These are phyloP conservation scores for Azolla pinnata DNA, from an alignment of 75 land plant genomes.

Conservation along the genomic window DNA sequence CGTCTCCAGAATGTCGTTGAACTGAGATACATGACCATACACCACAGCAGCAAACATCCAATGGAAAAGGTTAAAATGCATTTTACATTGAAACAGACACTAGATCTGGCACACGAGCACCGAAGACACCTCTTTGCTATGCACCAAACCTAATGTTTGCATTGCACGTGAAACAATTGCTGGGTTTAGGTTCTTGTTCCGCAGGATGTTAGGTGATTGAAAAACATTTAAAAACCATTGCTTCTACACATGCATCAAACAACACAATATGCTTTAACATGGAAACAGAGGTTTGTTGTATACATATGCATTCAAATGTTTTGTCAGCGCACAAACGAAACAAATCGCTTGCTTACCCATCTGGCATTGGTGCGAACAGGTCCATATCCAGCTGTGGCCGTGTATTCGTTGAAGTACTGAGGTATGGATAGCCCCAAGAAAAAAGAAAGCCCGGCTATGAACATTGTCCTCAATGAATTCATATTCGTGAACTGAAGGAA, in stretches of 20 bases:
- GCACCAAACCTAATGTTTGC: not conserved
- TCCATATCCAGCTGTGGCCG: slow-evolving; percentile 35
- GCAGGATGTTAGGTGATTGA: no score
- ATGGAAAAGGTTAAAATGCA: not conserved
- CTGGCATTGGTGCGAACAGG: slow-evolving; percentile 53
- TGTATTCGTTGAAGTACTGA: slow-evolving; percentile 52
- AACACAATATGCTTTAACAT: not conserved
- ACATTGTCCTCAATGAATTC: slow-evolving; percentile 58
- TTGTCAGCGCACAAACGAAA: not conserved
- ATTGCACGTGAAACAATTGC: not conserved
- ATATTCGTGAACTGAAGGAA: slow-evolving; percentile 71
- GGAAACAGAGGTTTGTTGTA: not conserved
- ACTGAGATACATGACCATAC: slow-evolving; percentile 36
- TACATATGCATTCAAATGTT: not conserved
- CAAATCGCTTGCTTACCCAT: slow-evolving; percentile 38
- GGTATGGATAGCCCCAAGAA: slow-evolving; percentile 68
- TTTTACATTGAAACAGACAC: not conserved
- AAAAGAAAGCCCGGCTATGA: slow-evolving; percentile 56
- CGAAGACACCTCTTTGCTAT: not conserved
- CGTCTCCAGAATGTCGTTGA: slow-evolving; percentile 68
- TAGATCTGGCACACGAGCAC: no score
- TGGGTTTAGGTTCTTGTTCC: not conserved
- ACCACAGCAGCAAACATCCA: not conserved
- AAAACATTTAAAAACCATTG: not conserved
- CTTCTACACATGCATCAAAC: not conserved